Conservation (phyloP, 768 basidiomycete genomes). For the Hericium coralloides region DNA sequence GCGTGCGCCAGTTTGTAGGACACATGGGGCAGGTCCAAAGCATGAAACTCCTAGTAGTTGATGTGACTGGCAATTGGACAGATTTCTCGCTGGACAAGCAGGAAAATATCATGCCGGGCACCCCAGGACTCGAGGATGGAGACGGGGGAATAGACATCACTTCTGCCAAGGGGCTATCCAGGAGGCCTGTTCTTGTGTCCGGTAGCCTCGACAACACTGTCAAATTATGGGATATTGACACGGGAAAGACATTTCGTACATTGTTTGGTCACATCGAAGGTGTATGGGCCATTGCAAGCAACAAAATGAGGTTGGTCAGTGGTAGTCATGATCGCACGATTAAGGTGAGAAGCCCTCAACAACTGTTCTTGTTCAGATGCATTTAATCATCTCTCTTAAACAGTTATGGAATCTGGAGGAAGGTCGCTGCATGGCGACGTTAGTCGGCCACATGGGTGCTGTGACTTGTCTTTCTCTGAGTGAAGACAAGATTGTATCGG, state of each 20-base stretch:
- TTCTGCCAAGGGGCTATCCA: not conserved
- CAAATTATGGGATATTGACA: conserved; percentile 92
- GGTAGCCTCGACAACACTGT: conserved; percentile 93
- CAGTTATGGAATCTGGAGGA: conserved; percentile 94
- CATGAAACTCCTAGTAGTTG: conserved; percentile 67
- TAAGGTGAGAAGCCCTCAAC: conserved; percentile 51
- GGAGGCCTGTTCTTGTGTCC: conserved; percentile 67
- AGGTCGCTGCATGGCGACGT: conserved; percentile 76
- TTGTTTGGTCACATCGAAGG: conserved; percentile 98
- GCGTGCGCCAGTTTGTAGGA: conserved; percentile 76
- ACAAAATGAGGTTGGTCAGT: conserved; percentile 85
- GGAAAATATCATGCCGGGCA: not conserved
- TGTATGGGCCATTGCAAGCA: conserved; percentile 92
- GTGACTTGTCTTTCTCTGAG: conserved; percentile 86
- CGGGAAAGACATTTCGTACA: conserved; percentile 67
- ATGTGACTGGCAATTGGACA: conserved; percentile 18
- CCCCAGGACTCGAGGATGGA: not conserved
- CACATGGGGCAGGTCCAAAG: conserved; percentile 95
- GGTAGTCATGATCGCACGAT: conserved; percentile 96
- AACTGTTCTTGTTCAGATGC: not conserved
- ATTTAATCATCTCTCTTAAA: not conserved
- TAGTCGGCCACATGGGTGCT: conserved; percentile 90
- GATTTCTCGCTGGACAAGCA: not conserved
- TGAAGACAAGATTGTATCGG: conserved; percentile 95
- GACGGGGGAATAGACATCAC: not conserved